A percentile compares a stretch with the other conserved stretches of the same genome.
Conservation (phyloP, 495 filamentous ascomycete species). For the Lichina pygmaea region DNA sequence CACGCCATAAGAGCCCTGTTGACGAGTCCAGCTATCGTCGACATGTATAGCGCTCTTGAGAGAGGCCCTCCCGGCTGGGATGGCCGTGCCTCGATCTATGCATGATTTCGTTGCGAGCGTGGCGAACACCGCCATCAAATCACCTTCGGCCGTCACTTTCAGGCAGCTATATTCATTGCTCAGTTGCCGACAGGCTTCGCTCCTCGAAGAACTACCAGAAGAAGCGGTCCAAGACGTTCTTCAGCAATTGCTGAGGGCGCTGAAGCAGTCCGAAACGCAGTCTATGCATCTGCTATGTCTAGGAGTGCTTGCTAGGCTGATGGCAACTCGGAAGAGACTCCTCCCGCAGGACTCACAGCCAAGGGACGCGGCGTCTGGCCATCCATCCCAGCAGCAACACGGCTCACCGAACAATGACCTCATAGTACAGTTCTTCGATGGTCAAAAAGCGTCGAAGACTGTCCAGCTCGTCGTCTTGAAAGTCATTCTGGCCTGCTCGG, state of each 20-base stretch:
- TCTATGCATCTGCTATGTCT: slow-evolving; percentile 22
- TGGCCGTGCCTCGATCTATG: no score
- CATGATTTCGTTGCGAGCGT: no score
- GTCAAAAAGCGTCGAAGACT: slow-evolving; percentile 23
- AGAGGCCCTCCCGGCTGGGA: no score
- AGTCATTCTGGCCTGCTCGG: slow-evolving; percentile 24
- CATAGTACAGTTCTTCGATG: slow-evolving; percentile 17
- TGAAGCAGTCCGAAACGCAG: slow-evolving; percentile 20
- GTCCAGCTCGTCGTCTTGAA: slow-evolving; percentile 25
- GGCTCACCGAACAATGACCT: slow-evolving; percentile 1
- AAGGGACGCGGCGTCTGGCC: slow-evolving; percentile 11
- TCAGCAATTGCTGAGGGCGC: slow-evolving; percentile 17
- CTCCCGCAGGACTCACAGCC: slow-evolving; percentile 8
- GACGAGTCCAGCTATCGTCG: no score
- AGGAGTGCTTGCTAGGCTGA: slow-evolving; percentile 18
- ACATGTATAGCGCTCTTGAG: no score
- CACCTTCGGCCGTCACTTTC: slow-evolving; percentile 16
- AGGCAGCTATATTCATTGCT: slow-evolving; percentile 18
- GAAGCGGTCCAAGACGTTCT: slow-evolving; percentile 19
- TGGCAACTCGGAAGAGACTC: slow-evolving; percentile 8
- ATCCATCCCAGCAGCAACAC: background rate
- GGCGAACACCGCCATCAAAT: slow-evolving; percentile 8
- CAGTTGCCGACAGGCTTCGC: slow-evolving; percentile 9
- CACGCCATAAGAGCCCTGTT: no score
- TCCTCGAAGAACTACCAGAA: slow-evolving; percentile 13